Evolutionary conservation across 352 stramenopile species (phyloP), one percentile per base, ranked within the genome.

Genomic region (Phytopythium chamaehyphon): DNA sequence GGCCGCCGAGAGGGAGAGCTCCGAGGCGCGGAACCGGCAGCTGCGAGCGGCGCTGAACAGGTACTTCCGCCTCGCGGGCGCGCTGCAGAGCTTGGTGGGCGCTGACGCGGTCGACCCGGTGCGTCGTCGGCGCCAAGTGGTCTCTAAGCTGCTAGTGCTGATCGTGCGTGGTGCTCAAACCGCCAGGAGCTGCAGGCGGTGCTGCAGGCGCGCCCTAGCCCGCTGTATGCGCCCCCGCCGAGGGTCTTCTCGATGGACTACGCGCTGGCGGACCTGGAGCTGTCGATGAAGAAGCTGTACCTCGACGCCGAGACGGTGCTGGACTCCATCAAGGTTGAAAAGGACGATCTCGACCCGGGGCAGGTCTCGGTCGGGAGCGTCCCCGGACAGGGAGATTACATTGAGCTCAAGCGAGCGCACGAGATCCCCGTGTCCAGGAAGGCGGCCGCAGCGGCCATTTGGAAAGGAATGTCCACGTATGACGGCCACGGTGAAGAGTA

Each of bases 11-110:
- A 18, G 59, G n/a, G 42, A 58, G 3, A 28, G 51, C 2, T 51
- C 58, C 3, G 58, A 71, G 40, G 47, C 45, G 3, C 57, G 44
- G 24, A 71, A 71, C n/a, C 16, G 1, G 11, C 59, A 67, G 43
- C 21, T 71, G 23, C 61, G 54, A 26, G 38, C 24, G 10, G 47
- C 65, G n/a, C 12, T 71, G 51, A 40, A 26, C 37, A 64, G 59
- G 35, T 54, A 71, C 14, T 26, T 39, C n/a, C 51, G 63, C 19
- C 38, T 60, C 9, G 58, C 31, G 6, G 36, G 54, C 14, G 42
- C 50, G 9, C 28, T 70, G 0, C 51, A 54, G 2, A 40, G 40
- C 9, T 1, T 66, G 3, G 23, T 64, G 22, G 2, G 33, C 22
- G 31, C 9, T n/a, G 33, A 35, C 0, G 18, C 46, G 0, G 1